Evolutionary conservation across 345 rosid species (phyloP).

Genomic region (Crucihimalaya himalaica): DNA sequence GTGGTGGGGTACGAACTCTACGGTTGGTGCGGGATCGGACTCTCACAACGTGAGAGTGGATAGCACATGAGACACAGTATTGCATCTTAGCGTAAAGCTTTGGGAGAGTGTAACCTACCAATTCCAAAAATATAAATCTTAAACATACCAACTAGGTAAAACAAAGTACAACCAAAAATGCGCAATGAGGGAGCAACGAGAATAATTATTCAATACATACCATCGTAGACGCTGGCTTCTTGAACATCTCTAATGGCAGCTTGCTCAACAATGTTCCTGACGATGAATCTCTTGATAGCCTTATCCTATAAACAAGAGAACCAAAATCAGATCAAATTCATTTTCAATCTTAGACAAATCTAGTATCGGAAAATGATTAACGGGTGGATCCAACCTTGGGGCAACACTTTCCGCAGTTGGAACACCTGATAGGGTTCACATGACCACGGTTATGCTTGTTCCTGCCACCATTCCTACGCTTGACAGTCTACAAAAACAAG

Average conservation of each 20-base stretch:
- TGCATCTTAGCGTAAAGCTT: slow-evolving; percentile 82
- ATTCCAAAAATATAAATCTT: neutral
- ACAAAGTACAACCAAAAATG: neutral
- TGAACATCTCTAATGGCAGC: slow-evolving; percentile 94
- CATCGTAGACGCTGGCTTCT: slow-evolving; percentile 79
- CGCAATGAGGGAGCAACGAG: neutral
- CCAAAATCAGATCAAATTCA: neutral
- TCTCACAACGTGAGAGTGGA: slow-evolving; percentile 93
- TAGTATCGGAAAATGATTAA: neutral
- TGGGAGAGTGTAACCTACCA: slow-evolving; percentile 68
- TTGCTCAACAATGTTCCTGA: slow-evolving; percentile 91
- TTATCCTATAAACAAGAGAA: slow-evolving; percentile 52
- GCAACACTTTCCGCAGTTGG: slow-evolving; percentile 96
- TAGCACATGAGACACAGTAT: slow-evolving; percentile 91
- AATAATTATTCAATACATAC: slow-evolving; percentile 32
- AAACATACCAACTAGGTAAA: neutral
- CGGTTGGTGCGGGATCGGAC: slow-evolving; percentile 79
- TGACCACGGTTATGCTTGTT: slow-evolving; percentile 98
- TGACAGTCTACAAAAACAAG: slow-evolving; percentile 60
- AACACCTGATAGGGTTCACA: slow-evolving; percentile 84
- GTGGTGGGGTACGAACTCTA: slow-evolving; percentile 82
- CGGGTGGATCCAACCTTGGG: slow-evolving; percentile 55
- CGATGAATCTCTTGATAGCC: slow-evolving; percentile 83
- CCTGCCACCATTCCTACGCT: slow-evolving; percentile 93
- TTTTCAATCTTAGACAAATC: neutral